phyloP scores from a whole-genome alignment of 148 eudicot genomes.

The Arbutus unedo region DNA sequence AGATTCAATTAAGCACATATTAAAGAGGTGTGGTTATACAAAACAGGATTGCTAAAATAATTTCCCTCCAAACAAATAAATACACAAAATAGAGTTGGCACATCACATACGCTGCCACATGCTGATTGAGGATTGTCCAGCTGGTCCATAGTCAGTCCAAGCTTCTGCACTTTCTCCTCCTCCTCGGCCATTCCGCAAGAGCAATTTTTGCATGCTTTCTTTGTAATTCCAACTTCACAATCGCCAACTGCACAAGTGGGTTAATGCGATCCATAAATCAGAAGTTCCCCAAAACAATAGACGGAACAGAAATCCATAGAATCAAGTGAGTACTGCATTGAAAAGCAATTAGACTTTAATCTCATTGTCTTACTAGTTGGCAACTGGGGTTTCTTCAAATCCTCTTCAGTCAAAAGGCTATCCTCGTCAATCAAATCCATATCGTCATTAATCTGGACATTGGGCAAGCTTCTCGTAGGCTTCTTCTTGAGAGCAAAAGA shows the following conservation, averaged over 20 bases:
- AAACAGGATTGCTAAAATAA: not conserved
- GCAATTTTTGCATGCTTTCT: slow-evolving; percentile 96
- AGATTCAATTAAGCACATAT: not conserved
- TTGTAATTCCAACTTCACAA: slow-evolving; percentile 82
- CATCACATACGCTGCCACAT: slow-evolving; percentile 78
- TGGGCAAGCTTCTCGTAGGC: slow-evolving; percentile 53
- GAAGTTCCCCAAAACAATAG: not conserved
- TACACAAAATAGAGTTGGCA: not conserved
- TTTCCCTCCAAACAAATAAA: not conserved
- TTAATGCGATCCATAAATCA: not conserved
- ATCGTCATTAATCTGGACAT: slow-evolving; percentile 64
- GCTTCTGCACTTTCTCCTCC: slow-evolving; percentile 74
- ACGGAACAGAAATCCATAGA: not conserved
- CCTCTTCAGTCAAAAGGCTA: slow-evolving; percentile 84
- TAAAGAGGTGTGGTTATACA: not conserved
- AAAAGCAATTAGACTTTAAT: not conserved
- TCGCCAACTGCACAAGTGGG: slow-evolving; percentile 45
- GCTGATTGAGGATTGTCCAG: slow-evolving; percentile 74
- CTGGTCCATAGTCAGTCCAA: slow-evolving; percentile 74
- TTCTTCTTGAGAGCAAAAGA: slow-evolving; percentile 75
- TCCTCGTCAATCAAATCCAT: slow-evolving; percentile 91
- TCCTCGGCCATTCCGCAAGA: slow-evolving; percentile 91
- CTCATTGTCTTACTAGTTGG: slow-evolving; percentile 42
- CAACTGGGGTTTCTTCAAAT: slow-evolving; percentile 71
- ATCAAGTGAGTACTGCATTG: not conserved